Conservation (phyloP, 2,329 filamentous ascomycete species). For the Diaporthe nobilis region DNA sequence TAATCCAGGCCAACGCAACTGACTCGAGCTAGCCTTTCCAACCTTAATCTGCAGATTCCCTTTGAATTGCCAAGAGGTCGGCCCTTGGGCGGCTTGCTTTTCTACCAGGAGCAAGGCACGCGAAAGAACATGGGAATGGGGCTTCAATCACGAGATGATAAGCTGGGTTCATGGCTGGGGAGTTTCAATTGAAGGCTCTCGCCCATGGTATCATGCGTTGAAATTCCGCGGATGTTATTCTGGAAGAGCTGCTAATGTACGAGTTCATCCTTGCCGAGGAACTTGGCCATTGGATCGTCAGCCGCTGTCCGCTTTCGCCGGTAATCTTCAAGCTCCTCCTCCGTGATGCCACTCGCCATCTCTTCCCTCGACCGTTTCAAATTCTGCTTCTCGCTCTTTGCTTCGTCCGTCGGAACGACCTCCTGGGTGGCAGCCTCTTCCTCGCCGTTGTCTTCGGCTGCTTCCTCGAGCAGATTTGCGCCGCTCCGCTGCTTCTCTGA, state of each 20-base stretch:
- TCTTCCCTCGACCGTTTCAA: conserved; percentile 77
- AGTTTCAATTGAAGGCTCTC: background rate
- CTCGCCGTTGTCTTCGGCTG: conserved; percentile 46
- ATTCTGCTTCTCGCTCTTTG: conserved; percentile 67
- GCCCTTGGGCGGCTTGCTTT: background rate
- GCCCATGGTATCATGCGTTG: conserved; percentile 41
- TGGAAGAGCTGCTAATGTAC: conserved; percentile 54
- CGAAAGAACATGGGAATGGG: background rate
- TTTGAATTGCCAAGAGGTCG: background rate
- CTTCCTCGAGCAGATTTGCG: conserved; percentile 54
- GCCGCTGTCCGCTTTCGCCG: conserved; percentile 80
- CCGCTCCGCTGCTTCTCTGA: conserved; percentile 74
- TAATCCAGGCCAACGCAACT: too few relatives aligned
- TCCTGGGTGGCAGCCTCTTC: conserved; percentile 48
- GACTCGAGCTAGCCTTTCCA: too few relatives aligned
- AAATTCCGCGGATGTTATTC: conserved; percentile 12
- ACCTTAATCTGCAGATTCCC: background rate
- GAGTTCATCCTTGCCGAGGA: conserved; percentile 81
- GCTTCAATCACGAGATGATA: too few relatives aligned
- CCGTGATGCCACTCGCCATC: conserved; percentile 82
- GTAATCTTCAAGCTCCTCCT: conserved; percentile 90
- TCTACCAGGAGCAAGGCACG: too few relatives aligned
- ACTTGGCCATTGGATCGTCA: conserved; percentile 89
- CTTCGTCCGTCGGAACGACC: conserved; percentile 48
- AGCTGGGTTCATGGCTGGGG: background rate